These are phyloP conservation scores for Diphasiastrum complanatum DNA, from an alignment of 83 land plant species.

Conservation along the genomic window DNA sequence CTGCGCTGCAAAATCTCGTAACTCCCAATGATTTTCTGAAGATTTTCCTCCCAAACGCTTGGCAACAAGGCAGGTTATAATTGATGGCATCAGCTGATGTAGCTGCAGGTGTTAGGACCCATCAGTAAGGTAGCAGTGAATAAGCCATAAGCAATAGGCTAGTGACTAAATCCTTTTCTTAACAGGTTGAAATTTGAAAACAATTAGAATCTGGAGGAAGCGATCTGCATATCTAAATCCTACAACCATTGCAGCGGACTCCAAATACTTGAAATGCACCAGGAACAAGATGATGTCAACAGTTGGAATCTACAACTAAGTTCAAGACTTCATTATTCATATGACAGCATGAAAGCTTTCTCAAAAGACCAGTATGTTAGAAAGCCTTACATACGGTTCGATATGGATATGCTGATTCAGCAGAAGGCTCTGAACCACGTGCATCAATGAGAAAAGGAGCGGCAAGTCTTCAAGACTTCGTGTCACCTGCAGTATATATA, in stretches of 20 bases:
- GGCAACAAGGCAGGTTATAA: slow-evolving; percentile 87
- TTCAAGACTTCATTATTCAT: no score
- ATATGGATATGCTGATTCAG: slow-evolving; percentile 81
- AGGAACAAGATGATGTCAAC: no score
- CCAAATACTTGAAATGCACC: no score
- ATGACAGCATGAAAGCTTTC: background rate
- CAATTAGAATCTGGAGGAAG: no score
- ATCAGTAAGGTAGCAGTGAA: no score
- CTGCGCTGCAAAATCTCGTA: slow-evolving; percentile 77
- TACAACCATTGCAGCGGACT: no score
- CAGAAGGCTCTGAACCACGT: slow-evolving; percentile 69
- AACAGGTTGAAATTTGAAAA: no score
- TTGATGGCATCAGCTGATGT: slow-evolving; percentile 95
- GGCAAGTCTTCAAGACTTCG: slow-evolving; percentile 55
- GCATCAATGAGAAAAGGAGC: slow-evolving; percentile 85
- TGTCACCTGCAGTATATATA: slow-evolving; percentile 75
- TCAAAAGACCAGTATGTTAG: background rate
- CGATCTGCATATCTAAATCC: no score
- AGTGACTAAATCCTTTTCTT: no score
- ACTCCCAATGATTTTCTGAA: slow-evolving; percentile 84
- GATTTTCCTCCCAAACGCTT: slow-evolving; percentile 66
- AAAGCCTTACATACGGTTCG: slow-evolving; percentile 81
- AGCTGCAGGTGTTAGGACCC: no score
- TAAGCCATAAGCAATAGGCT: no score
- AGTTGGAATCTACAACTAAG: no score